Conservation (phyloP, 2,329 filamentous ascomycete genomes). For the Cucurbitaria berberidis region DNA sequence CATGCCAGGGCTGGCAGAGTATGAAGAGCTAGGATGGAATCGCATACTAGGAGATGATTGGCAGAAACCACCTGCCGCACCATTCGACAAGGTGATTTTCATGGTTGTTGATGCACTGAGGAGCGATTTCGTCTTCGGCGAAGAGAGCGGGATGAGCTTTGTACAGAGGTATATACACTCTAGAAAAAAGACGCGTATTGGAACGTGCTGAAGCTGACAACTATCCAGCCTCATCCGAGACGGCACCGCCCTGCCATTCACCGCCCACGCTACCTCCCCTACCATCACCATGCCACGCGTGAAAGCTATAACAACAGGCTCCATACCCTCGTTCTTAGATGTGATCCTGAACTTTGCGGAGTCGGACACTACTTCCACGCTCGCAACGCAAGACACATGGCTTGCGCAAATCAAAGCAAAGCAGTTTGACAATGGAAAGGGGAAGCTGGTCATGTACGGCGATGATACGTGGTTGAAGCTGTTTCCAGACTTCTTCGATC, state of each 20-base stretch:
- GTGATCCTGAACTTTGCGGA: conserved; percentile 97
- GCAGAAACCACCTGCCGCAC: conserved; percentile 62
- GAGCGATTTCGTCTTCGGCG: conserved; percentile 91
- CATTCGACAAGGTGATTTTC: conserved; percentile 90
- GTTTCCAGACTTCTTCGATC: conserved; percentile 86
- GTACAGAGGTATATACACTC: conserved; percentile 74
- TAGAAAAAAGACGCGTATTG: not conserved
- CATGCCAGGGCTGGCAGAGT: conserved; percentile 79
- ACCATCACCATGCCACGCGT: conserved; percentile 98
- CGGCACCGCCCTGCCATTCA: conserved; percentile 88
- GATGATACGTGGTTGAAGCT: conserved; percentile 99
- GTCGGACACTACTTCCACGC: conserved; percentile 85
- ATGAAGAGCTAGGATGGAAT: conserved; percentile 62
- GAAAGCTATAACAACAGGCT: conserved; percentile 96
- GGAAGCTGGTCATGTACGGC: conserved; percentile 90
- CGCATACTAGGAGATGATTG: conserved; percentile 28
- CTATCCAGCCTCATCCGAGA: conserved; percentile 74
- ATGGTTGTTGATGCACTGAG: conserved; percentile 94
- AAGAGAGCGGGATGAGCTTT: conserved; percentile 80
- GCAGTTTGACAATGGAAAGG: conserved; percentile 46
- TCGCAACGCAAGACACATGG: conserved; percentile 93
- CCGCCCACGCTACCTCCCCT: conserved; percentile 92
- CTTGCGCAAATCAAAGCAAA: conserved; percentile 83
- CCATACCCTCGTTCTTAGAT: conserved; percentile 97
- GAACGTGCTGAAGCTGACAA: not conserved